These are phyloP conservation scores for Euphorbia tirucalli DNA, from an alignment of 345 rosid species.

Conservation along the genomic window DNA sequence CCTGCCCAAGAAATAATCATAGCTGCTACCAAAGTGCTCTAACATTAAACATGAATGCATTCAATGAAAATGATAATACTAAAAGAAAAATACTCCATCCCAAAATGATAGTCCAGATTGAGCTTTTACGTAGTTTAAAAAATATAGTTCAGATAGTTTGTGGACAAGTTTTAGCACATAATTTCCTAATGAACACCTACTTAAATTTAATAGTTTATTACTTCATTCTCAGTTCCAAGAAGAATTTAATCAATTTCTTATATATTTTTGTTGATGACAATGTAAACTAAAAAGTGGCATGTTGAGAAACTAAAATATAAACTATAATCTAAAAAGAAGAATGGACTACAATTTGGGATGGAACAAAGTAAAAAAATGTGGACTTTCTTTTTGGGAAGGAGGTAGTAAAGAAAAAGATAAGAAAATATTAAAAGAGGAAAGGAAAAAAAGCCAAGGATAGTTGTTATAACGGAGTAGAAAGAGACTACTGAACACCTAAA, in stretches of 20 bases:
- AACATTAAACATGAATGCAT: conserved; percentile 11
- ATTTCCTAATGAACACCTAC: not conserved
- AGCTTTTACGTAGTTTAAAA: not conserved
- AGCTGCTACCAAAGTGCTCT: conserved; percentile 13
- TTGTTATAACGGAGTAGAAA: not conserved
- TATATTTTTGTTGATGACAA: no score
- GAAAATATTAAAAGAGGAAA: no score
- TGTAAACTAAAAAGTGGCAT: no score
- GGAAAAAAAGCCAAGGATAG: not conserved
- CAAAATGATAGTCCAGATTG: no score
- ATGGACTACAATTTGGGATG: no score
- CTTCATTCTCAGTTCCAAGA: not conserved
- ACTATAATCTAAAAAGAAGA: no score
- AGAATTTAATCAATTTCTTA: not conserved
- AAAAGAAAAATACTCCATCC: not conserved
- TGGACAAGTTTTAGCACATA: not conserved
- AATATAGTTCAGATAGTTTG: not conserved
- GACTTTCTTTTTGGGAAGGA: no score
- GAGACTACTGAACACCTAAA: not conserved
- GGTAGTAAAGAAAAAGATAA: no score
- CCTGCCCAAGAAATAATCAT: conserved; percentile 45
- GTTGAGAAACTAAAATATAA: no score
- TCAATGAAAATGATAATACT: not conserved
- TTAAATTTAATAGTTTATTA: no score
- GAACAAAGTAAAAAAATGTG: not conserved